These are phyloP conservation scores for Botrytis byssoidea DNA, from an alignment of 2,329 filamentous ascomycete species.

Conservation along the genomic window DNA sequence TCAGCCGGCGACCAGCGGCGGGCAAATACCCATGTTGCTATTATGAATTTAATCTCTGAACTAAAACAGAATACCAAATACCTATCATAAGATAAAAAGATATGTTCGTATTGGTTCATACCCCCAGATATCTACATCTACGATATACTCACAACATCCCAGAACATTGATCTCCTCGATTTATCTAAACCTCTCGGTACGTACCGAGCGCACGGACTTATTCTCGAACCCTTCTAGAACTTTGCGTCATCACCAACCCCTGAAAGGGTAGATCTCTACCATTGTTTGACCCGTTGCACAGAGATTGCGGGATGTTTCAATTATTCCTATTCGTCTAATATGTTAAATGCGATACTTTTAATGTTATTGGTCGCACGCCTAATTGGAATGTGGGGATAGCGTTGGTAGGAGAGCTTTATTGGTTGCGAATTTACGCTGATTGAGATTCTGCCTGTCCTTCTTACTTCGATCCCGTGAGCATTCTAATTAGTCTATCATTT, in stretches of 20 bases:
- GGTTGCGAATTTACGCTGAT: not conserved
- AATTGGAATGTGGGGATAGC: not conserved
- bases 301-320: not conserved
- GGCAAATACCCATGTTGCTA: accelerated
- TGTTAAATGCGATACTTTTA: accelerated
- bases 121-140: accelerated
- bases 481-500: not conserved
- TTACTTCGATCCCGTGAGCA: not conserved
- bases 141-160: not conserved
- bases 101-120: not conserved
- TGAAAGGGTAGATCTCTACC: not conserved
- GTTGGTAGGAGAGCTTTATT: too few relatives aligned
- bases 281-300: not conserved
- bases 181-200: not conserved
- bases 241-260: not conserved
- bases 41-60: not conserved
- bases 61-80: not conserved
- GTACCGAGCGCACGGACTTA: not conserved
- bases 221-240: not conserved
- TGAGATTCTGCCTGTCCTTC: not conserved
- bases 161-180: too few relatives aligned
- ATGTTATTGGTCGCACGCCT: not conserved
- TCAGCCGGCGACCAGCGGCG: not conserved
- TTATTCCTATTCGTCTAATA: not conserved
- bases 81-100: not conserved